Conservation (phyloP, 768 basidiomycete species). For the Russula vinacea region DNA sequence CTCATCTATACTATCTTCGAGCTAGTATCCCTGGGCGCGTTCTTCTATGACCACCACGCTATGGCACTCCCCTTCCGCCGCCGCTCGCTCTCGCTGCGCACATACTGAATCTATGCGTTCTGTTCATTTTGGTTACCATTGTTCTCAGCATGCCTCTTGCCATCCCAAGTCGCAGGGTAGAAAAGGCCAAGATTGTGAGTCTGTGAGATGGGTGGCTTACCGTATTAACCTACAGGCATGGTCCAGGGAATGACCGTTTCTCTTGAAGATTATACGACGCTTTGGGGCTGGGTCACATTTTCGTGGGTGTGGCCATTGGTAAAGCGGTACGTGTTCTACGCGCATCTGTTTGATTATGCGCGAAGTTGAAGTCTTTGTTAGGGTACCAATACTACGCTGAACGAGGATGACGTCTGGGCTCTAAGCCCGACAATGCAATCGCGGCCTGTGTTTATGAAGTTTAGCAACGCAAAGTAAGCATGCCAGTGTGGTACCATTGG, state of each 20-base stretch:
- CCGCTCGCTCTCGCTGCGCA: conserved; percentile 32
- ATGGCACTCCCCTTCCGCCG: conserved; percentile 44
- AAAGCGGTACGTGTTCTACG: conserved; percentile 39
- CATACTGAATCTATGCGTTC: conserved; percentile 45
- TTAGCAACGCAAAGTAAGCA: conserved; percentile 35
- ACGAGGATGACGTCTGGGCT: conserved; percentile 69
- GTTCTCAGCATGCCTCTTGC: conserved; percentile 63
- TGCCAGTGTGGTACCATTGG: neutral
- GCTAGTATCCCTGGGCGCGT: conserved; percentile 51
- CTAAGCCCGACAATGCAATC: conserved; percentile 68
- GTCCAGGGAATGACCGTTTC: conserved; percentile 53
- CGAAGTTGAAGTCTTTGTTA: conserved; percentile 15
- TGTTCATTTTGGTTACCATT: conserved; percentile 45
- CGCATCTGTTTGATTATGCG: neutral
- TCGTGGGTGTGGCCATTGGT: conserved; percentile 69
- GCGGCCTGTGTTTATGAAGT: conserved; percentile 57
- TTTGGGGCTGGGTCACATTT: conserved; percentile 72
- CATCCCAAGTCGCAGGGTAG: conserved; percentile 53
- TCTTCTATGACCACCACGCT: conserved; percentile 50
- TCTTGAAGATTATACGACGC: conserved; percentile 72
- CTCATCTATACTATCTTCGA: conserved; percentile 46
- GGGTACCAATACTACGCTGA: conserved; percentile 52
- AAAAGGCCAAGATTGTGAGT: conserved; percentile 61
- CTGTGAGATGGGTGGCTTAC: neutral
- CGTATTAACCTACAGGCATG: conserved; percentile 8